Conservation (phyloP, 441 rosid species). For the Gossypium gossypioides region DNA sequence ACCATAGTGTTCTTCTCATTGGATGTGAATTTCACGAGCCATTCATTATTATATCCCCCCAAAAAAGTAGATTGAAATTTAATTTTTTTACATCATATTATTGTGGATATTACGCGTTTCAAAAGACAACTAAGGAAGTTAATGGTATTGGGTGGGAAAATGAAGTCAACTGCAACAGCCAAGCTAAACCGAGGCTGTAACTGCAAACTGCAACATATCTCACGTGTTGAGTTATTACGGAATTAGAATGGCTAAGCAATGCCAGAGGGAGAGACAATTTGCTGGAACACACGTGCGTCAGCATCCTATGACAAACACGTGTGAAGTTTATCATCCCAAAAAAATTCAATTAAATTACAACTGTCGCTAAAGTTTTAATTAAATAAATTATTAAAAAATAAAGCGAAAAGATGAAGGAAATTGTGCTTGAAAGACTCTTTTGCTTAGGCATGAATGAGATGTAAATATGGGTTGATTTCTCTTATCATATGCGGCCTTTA, state of each 20-base stretch:
- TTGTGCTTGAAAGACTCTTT: too few species aligned
- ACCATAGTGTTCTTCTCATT: background rate
- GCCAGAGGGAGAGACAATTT: background rate
- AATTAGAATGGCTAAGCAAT: background rate
- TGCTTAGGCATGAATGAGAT: too few species aligned
- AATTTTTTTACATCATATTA: background rate
- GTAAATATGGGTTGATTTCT: too few species aligned
- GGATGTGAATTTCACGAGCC: background rate
- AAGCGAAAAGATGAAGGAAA: too few species aligned
- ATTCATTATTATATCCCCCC: background rate
- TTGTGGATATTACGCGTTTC: background rate
- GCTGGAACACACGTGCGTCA: background rate
- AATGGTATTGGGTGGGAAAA: background rate
- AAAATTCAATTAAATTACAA: background rate
- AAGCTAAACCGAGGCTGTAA: background rate
- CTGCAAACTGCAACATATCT: background rate
- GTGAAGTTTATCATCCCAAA: background rate
- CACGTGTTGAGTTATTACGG: background rate
- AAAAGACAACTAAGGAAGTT: background rate
- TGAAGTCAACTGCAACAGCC: background rate
- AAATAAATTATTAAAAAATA: too few species aligned
- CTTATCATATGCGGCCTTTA: too few species aligned
- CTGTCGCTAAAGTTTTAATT: too few species aligned
- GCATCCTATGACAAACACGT: constrained; percentile 10
- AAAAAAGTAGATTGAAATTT: background rate